Evolutionary conservation across 208 protist genomes (phyloP).

Genomic region (Leishmania lainsoni): DNA sequence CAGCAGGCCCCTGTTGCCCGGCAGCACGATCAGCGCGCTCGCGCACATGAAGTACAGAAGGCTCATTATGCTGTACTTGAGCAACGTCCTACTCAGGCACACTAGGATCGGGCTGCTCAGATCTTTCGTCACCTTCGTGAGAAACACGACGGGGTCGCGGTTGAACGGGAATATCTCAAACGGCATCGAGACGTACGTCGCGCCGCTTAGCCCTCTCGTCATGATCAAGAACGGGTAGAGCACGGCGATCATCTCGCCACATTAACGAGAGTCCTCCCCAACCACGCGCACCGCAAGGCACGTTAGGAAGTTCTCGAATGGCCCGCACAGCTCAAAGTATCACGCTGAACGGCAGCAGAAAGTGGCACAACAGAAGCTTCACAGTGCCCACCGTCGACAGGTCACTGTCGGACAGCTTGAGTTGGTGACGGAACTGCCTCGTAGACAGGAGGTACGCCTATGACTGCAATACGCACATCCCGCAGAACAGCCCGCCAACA

Average conservation of each 20-base stretch:
- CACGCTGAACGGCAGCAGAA: slow-evolving; percentile 40
- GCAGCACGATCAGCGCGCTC: slow-evolving; percentile 35
- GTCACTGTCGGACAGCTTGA: slow-evolving; percentile 38
- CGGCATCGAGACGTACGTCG: slow-evolving; percentile 40
- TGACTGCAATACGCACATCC: slow-evolving; percentile 43
- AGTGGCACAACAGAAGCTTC: slow-evolving; percentile 44
- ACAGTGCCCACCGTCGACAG: slow-evolving; percentile 51
- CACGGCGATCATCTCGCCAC: slow-evolving; percentile 29
- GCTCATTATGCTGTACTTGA: slow-evolving; percentile 30
- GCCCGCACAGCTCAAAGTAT: slow-evolving; percentile 36
- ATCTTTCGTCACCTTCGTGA: slow-evolving; percentile 55
- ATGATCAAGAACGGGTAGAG: slow-evolving; percentile 51
- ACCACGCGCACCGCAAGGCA: slow-evolving; percentile 27
- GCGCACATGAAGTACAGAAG: slow-evolving; percentile 52
- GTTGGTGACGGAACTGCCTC: slow-evolving; percentile 31
- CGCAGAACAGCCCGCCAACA: slow-evolving; percentile 51
- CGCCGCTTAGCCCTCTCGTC: slow-evolving; percentile 36
- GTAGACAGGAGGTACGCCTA: slow-evolving; percentile 51
- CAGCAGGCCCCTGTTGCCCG: slow-evolving; percentile 25
- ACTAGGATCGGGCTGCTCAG: slow-evolving; percentile 43
- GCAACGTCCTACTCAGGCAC: slow-evolving; percentile 37
- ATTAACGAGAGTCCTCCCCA: slow-evolving; percentile 34
- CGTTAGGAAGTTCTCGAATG: slow-evolving; percentile 32
- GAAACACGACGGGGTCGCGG: slow-evolving; percentile 43
- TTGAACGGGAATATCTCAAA: slow-evolving; percentile 50